Base-by-base conservation (phyloP, 148 eudicot species). In the Polygonum aviculare region DNA sequence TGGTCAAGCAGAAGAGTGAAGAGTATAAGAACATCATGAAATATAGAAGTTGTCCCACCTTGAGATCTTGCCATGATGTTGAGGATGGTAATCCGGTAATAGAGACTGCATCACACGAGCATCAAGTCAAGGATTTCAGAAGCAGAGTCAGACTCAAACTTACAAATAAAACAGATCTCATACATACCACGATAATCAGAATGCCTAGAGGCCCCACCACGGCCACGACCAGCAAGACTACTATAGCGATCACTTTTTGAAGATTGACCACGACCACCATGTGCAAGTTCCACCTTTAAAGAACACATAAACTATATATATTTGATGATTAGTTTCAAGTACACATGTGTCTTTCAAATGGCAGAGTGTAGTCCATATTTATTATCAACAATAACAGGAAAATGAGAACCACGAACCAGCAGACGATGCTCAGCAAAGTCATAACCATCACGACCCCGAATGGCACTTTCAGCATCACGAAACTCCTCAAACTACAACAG, bases 21-120 rank as follows among this genome's bases (percentile, higher is more conserved):
- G 60, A 54, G 26, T 54, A 54, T 18, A 19, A 22, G 7, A 54
- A 26, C 31, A 18, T 54, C 19, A 21, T 54, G 22, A 54, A 18
- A 54, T 4, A 18, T 51, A 51, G 19, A 54, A 54, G 60, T 21
- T 26, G 36, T 60, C 26, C 69, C 76, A 95, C 98, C 98, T 95
- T 95, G 52, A 95, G 89, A 81, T 95, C 98, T 87, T 95, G 98
- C 97, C 98, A 95, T 49, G 98, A 95, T 57, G 97, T 97, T 81
- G 94, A 90, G 45, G 85, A 81, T 52, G 98, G 97, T 82, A 95
- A 86, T 59, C 98, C 97, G 50, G 88, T 73, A 77, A 95, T 90
- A n/a, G 88, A 49, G 79, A 95, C 97, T 95, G 92, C 55, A 82
- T 21, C 57, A 14, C 47, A 65, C 52, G 70, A 16, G 5, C 1